These are phyloP conservation scores for Pseudonitzschia multiseries DNA, from an alignment of 108 stramenopile species.

Conservation along the genomic window DNA sequence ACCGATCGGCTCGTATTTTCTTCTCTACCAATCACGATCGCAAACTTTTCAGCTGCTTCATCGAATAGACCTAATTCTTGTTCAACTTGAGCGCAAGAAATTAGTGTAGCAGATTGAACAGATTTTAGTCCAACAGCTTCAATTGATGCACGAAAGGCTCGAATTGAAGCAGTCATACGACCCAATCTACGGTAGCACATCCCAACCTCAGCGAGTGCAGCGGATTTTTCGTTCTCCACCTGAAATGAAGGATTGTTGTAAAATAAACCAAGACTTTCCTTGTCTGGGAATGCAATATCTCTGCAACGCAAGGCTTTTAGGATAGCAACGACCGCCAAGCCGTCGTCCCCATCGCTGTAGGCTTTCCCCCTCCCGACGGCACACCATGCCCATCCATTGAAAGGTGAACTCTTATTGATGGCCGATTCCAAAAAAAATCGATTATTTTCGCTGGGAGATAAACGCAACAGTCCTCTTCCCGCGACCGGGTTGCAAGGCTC, in stretches of 20 bases:
- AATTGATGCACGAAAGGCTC: conserved; percentile 56
- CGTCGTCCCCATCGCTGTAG: conserved; percentile 42
- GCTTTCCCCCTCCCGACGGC: conserved; percentile 46
- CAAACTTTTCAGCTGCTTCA: conserved; percentile 61
- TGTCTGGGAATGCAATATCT: conserved; percentile 50
- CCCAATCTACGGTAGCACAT: conserved; percentile 61
- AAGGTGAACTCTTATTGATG: conserved; percentile 42
- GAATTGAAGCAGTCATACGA: conserved; percentile 60
- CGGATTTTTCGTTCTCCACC: conserved; percentile 21
- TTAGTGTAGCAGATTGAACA: conserved; percentile 39
- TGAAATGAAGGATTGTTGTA: conserved; percentile 25
- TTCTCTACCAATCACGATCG: conserved; percentile 28
- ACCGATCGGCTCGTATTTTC: conserved; percentile 26
- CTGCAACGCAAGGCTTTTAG: conserved; percentile 63
- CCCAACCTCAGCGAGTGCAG: conserved; percentile 58
- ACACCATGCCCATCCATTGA: conserved; percentile 80
- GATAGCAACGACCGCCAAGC: conserved; percentile 57
- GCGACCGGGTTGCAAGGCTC: conserved; percentile 77
- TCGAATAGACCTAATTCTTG: conserved; percentile 63
- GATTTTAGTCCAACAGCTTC: conserved; percentile 25
- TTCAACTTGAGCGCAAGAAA: conserved; percentile 72
- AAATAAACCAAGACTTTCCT: conserved; percentile 45
- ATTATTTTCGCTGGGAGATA: conserved; percentile 26
- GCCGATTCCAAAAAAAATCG: conserved; percentile 42
- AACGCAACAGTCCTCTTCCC: conserved; percentile 63